Base-by-base conservation (phyloP, 345 rosid species). In the Boechera divaricarpa region DNA sequence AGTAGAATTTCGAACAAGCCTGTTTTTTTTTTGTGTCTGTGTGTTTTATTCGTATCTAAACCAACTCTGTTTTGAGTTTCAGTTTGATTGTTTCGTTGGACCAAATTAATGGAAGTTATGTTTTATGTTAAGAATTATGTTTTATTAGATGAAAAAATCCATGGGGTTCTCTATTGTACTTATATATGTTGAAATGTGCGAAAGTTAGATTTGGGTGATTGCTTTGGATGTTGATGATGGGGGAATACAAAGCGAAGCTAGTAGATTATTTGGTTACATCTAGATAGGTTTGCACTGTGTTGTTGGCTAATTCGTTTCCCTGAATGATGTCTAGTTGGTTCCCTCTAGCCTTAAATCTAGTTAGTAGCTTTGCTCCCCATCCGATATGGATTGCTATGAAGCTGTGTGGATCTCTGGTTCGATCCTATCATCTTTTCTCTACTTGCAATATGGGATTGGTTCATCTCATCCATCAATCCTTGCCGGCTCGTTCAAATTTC, bases 1-100 rank as follows among this genome's bases (percentile, higher is more conserved):
- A 93, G 93, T 93, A 93, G 56, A 52, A 89, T 56, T 72, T 5
- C 59, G 10, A 21, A 24, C 38, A 35, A 35, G 38, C 38, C 42
- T 10, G 9, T 4, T 10, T 3, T 0, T 36, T 38, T 8, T 38
- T 0, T 38, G 24, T 38, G 0, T 8, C 3, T 8, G 5, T 69
- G 0, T 35, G 64, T n/a, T 51, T 42, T n/a, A 60, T 49, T 21
- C 35, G 44, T 24, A 33, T n/a, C 42, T 15, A 42, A 42, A 47
- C 48, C n/a, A 39, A 56, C 51, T 47, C 58, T 66, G 59, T 63
- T 53, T 10, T 49, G 47, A 69, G 49, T 69, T 76, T 52, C 39
- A 7, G 21, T 56, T 55, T 45, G 32, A 70, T 15, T 77, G 60
- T 63, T 70, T 70, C 42, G 44, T 62, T 44, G 75, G 59, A 62